These are phyloP conservation scores for Thymus quinquecostatus DNA, from an alignment of 257 asterid genomes.

Conservation along the genomic window DNA sequence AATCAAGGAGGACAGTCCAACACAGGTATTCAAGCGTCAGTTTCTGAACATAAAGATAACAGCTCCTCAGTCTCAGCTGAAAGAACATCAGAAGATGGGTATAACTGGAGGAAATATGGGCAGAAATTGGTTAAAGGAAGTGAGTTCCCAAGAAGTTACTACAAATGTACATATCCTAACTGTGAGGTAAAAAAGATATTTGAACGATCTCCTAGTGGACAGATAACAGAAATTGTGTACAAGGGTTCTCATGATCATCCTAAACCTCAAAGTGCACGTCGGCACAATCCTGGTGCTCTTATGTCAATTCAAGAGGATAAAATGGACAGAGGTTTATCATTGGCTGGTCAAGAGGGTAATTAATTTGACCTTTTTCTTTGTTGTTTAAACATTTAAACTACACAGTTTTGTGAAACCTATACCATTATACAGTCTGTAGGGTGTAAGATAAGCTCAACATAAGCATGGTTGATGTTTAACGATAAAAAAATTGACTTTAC, in stretches of 20 bases:
- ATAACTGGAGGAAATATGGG: conserved; percentile 98
- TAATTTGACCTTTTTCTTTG: conserved; percentile 25
- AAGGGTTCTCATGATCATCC: conserved; percentile 99
- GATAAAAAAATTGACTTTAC: conserved; percentile 9
- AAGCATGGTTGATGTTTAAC: not conserved
- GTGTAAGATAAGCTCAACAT: not conserved
- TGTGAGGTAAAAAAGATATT: conserved; percentile 96
- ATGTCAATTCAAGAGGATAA: conserved; percentile 76
- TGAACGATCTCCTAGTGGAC: conserved; percentile 94
- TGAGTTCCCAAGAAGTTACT: conserved; percentile 96
- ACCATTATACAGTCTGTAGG: conserved; percentile 7
- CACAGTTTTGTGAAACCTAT: conserved; percentile 9
- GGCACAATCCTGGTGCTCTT: conserved; percentile 77
- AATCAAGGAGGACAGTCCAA: conserved; percentile 48
- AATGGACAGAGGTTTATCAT: conserved; percentile 52
- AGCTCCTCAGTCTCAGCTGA: conserved; percentile 58
- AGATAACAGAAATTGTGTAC: conserved; percentile 85
- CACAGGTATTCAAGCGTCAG: conserved; percentile 47
- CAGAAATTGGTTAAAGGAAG: conserved; percentile 98
- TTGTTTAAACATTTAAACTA: conserved; percentile 5
- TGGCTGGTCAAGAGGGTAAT: conserved; percentile 75
- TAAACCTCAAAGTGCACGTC: conserved; percentile 84
- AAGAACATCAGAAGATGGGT: conserved; percentile 89
- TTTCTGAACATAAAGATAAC: conserved; percentile 60
- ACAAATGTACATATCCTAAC: conserved; percentile 92